These are phyloP conservation scores for Penicillium aurantiogriseum DNA, from an alignment of 2,329 filamentous ascomycete genomes.

Conservation along the genomic window DNA sequence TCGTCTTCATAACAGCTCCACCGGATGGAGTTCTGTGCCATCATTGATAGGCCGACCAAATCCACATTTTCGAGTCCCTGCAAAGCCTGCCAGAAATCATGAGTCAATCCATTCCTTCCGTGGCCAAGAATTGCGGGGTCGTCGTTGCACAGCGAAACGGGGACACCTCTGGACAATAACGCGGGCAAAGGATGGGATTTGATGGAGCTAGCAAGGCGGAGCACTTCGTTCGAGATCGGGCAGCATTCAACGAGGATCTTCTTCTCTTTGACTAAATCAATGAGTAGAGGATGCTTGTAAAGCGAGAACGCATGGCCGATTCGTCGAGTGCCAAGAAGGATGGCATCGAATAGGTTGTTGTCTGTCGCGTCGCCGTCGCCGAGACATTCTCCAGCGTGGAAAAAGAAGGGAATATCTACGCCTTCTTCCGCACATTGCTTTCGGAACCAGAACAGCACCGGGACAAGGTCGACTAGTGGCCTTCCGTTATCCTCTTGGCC, in stretches of 20 bases:
- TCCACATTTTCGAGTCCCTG: constrained; percentile 92
- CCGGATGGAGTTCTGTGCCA: constrained; percentile 89
- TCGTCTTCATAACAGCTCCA: constrained; percentile 90
- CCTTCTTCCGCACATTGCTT: constrained; percentile 76
- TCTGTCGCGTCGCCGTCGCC: constrained; percentile 76
- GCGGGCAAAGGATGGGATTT: constrained; percentile 78
- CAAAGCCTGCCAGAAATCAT: constrained; percentile 91
- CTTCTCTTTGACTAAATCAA: constrained; percentile 85
- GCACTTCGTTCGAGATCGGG: constrained; percentile 85
- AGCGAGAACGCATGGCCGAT: constrained; percentile 89
- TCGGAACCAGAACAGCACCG: constrained; percentile 90
- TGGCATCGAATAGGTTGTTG: constrained; percentile 82
- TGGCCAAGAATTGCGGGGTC: constrained; percentile 87
- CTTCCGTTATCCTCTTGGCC: constrained; percentile 81
- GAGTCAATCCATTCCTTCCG: constrained; percentile 75
- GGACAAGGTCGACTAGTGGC: constrained; percentile 71
- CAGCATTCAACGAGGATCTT: constrained; percentile 86
- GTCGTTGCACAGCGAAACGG: constrained; percentile 84
- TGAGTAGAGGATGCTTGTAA: constrained; percentile 85
- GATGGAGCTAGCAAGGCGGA: constrained; percentile 74
- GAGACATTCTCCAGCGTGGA: constrained; percentile 87
- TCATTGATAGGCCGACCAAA: constrained; percentile 75
- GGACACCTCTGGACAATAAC: constrained; percentile 77
- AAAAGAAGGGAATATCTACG: constrained; percentile 88
- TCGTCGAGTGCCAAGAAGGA: constrained; percentile 79